Conservation (phyloP, 2,329 filamentous ascomycete genomes). For the Sporothrix inflata region DNA sequence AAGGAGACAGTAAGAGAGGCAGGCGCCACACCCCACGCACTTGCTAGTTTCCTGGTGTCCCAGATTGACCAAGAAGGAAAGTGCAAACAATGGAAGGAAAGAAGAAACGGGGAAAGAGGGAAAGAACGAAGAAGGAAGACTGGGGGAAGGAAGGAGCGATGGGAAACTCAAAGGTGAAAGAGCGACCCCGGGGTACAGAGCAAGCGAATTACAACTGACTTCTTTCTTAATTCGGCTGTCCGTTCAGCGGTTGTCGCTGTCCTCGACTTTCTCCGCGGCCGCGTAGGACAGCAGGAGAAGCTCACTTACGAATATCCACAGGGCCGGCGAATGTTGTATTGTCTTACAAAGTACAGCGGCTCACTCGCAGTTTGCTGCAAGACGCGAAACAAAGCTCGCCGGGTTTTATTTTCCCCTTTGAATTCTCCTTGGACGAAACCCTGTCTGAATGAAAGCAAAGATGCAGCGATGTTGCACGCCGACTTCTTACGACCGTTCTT, state of each 20-base stretch:
- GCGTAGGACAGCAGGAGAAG: background rate
- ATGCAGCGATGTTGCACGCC: background rate
- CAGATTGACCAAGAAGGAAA: constrained; percentile 2
- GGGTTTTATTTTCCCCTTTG: constrained; percentile 21
- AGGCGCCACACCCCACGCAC: background rate
- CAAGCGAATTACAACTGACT: background rate
- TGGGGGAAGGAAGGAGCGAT: background rate
- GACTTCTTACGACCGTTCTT: background rate
- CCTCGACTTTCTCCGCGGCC: background rate
- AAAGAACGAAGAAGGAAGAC: background rate
- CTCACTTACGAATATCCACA: background rate
- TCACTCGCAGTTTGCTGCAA: background rate
- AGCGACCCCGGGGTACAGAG: background rate
- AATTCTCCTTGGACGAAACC: constrained; percentile 13
- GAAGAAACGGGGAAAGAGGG: background rate
- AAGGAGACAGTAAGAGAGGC: background rate
- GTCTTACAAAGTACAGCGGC: background rate
- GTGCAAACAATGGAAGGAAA: background rate
- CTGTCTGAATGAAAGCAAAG: background rate
- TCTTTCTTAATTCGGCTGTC: constrained; percentile 8
- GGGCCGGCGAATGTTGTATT: background rate
- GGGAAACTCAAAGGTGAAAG: background rate
- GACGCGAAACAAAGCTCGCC: background rate
- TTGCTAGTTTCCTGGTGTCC: constrained; percentile 2
- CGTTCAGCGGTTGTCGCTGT: background rate